Evolutionary conservation across 2,329 filamentous ascomycete species (phyloP), one percentile per base, ranked within the genome.

Genomic region (Nigrograna mackinnonii): DNA sequence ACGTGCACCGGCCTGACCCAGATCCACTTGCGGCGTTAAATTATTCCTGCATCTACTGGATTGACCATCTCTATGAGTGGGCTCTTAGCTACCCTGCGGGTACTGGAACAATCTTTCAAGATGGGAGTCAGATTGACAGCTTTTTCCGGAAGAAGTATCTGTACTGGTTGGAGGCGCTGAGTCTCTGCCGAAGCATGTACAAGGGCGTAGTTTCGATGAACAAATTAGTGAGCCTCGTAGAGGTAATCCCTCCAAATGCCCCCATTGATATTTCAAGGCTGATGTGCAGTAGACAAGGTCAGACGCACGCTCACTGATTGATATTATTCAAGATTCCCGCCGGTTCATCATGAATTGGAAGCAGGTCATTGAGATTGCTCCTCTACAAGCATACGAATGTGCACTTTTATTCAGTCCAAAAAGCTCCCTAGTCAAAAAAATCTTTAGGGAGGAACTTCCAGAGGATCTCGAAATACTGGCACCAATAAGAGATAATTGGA

Each of bases 31-130:
- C 58, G n/a, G 35, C 13, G 45, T 41, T 41, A 51, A 41, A 47
- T 62, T 58, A 57, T 36, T 55, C 62, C 7, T 68, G 62, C 44
- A 40, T 65, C 32, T 64, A 64, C 46, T 71, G 66, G 68, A 46
- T 60, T 21, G 51, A 63, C 26, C 65, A 70, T 47, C 47, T 69
- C 18, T 57, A 40, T 43, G 54, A 47, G 24, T 43, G 22, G n/a
- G n/a, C n/a, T n/a, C n/a, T n/a, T n/a, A n/a, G n/a, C n/a, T n/a
- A n/a, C n/a, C n/a, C n/a, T 33, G 16, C 31, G n/a, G n/a, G n/a
- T n/a, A n/a, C n/a, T n/a, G n/a, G n/a, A n/a, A n/a, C n/a, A n/a
- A n/a, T n/a, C 21, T 26, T 50, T 4, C 37, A 36, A 21, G 32
- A 44, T 39, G 44, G 31, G 28, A 45, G 47, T 28, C 26, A 12